Conservation (phyloP, 352 stramenopile species). For the Phytophthora tentaculata region DNA sequence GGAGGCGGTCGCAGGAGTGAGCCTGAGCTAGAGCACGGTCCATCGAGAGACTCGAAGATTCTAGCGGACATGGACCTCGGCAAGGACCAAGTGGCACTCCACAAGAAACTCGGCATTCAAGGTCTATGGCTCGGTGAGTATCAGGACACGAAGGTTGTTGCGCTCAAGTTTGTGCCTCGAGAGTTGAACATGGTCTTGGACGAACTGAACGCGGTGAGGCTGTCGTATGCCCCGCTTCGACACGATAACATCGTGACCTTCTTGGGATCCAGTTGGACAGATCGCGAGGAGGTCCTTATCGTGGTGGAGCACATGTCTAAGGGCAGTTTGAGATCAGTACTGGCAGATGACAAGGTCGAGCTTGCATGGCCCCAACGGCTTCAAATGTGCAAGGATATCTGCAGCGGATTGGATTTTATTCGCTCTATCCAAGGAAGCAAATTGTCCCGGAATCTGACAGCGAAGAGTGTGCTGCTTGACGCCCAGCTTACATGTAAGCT, state of each 20-base stretch:
- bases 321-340: slow-evolving; percentile 61
- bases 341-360: slow-evolving; percentile 54
- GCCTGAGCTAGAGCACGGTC: slow-evolving; percentile 1
- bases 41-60: slow-evolving; percentile 25
- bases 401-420: slow-evolving; percentile 54
- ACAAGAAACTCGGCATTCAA: slow-evolving; percentile 62
- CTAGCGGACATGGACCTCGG: slow-evolving; percentile 60
- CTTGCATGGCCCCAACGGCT: slow-evolving; percentile 60
- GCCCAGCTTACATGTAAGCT: slow-evolving; percentile 73
- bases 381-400: slow-evolving; percentile 62
- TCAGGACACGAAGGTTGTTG: slow-evolving; percentile 55
- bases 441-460: slow-evolving; percentile 59
- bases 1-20: slow-evolving; percentile 15
- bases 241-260: slow-evolving; percentile 78
- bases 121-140: slow-evolving; percentile 61
- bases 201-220: slow-evolving; percentile 53
- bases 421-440: slow-evolving; percentile 43
- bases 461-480: slow-evolving; percentile 65
- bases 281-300: slow-evolving; percentile 67
- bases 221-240: slow-evolving; percentile 63
- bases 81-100: slow-evolving; percentile 48
- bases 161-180: slow-evolving; percentile 53
- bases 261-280: slow-evolving; percentile 60
- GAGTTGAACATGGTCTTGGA: slow-evolving; percentile 44
- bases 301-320: slow-evolving; percentile 83